Conservation (phyloP, 2,329 filamentous ascomycete genomes). For the Ophiostoma piceae region DNA sequence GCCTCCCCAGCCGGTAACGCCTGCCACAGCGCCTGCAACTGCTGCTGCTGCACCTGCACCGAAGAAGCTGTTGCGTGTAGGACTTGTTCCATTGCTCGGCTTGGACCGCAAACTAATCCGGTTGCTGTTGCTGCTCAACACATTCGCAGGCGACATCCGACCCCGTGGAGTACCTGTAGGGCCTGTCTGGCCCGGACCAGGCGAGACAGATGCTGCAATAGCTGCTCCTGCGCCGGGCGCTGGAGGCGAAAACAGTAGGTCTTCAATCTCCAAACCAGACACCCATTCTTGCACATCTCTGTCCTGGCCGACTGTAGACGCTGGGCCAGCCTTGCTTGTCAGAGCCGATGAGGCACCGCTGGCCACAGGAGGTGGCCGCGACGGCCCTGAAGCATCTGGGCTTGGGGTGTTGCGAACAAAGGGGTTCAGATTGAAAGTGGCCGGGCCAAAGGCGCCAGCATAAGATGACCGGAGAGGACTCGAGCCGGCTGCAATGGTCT, state of each 20-base stretch:
- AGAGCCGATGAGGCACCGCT: background rate
- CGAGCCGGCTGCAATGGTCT: constrained; percentile 10
- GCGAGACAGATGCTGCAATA: constrained; percentile 19
- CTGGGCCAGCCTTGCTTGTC: constrained; percentile 10
- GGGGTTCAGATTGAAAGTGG: constrained; percentile 26
- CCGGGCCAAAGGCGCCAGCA: constrained; percentile 15
- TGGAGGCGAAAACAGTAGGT: constrained; percentile 44
- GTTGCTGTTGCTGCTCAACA: constrained; percentile 24
- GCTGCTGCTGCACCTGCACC: constrained; percentile 15
- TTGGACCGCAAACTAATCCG: constrained; percentile 32
- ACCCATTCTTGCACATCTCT: constrained; percentile 56
- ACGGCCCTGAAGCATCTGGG: constrained; percentile 34
- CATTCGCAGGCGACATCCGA: constrained; percentile 36
- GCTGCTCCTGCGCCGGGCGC: constrained; percentile 20
- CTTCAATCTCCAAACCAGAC: constrained; percentile 50
- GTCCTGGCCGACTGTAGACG: constrained; percentile 35
- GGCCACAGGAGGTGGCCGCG: background rate
- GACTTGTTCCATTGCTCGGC: constrained; percentile 27
- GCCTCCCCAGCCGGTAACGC: constrained; percentile 14
- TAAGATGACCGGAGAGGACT: constrained; percentile 20
- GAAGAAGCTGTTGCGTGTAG: constrained; percentile 24
- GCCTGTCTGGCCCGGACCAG: constrained; percentile 14
- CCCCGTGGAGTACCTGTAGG: constrained; percentile 28
- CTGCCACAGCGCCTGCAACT: constrained; percentile 15
- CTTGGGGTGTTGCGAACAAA: constrained; percentile 36